phyloP scores from a whole-genome alignment of 352 stramenopile species.

The Globisporangium cystogenes region DNA sequence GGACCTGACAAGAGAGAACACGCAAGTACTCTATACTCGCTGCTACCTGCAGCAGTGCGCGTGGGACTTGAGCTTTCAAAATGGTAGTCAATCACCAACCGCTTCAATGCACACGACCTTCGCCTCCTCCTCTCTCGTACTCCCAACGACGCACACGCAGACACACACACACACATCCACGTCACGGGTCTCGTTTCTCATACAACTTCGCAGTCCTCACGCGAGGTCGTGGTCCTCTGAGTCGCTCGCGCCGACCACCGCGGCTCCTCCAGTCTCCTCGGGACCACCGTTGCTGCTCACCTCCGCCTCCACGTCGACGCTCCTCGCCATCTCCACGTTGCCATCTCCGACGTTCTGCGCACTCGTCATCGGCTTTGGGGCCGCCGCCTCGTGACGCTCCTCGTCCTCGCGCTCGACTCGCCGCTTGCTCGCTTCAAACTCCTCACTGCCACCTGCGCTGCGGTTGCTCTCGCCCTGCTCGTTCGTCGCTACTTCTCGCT shows the following conservation, averaged over 20 bases:
- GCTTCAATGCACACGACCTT: neutral
- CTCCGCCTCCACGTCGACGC: neutral
- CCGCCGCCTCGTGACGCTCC: too few relatives aligned
- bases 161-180: neutral
- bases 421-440: neutral
- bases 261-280: slow-evolving; percentile 12
- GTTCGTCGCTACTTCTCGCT: too few relatives aligned
- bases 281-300: slow-evolving; percentile 10
- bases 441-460: neutral
- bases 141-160: neutral
- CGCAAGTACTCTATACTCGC: slow-evolving; percentile 15
- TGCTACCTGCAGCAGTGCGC: slow-evolving; percentile 20
- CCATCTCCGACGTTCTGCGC: neutral
- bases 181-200: neutral
- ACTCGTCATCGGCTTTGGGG: neutral
- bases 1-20: neutral
- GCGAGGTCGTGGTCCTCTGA: slow-evolving; percentile 2
- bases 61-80: slow-evolving; percentile 14
- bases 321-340: neutral
- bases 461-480: neutral
- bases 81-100: neutral
- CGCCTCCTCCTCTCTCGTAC: neutral
- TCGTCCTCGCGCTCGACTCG: neutral
- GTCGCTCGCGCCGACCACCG: slow-evolving; percentile 1
- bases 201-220: neutral